Percentiles rank a stretch among this genome's conserved stretches.
Evolutionary conservation across 306 rosid species (phyloP).

Genomic region (Dalbergia oliveri): DNA sequence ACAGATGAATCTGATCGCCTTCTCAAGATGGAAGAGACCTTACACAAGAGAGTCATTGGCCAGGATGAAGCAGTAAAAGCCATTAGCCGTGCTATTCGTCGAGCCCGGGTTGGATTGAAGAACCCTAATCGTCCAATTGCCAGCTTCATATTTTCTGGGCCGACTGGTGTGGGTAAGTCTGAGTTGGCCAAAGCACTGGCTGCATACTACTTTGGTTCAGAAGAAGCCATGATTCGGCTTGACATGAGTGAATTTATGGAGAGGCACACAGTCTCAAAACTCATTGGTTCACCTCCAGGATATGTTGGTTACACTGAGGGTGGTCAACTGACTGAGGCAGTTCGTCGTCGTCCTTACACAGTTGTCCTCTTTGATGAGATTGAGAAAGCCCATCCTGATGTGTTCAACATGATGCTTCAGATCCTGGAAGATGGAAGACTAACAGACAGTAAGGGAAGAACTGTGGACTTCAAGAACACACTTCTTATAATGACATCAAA

Average conservation of each 20-base stretch:
- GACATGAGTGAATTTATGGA: conserved; percentile 99
- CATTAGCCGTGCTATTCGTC: conserved; percentile 91
- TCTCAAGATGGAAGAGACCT: conserved; percentile 97
- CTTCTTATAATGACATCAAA: conserved; percentile 96
- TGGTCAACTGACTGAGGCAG: conserved; percentile 97
- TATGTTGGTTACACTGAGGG: conserved; percentile 98
- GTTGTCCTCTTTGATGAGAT: conserved; percentile 95
- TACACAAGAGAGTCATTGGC: conserved; percentile 86
- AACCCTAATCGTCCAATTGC: conserved; percentile 97
- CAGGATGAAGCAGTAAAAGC: conserved; percentile 97
- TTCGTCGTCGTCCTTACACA: conserved; percentile 94
- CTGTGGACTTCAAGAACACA: conserved; percentile 96
- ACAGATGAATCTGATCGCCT: conserved; percentile 95
- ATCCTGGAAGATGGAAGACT: conserved; percentile 95
- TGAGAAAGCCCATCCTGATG: conserved; percentile 98
- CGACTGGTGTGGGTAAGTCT: conserved; percentile 98
- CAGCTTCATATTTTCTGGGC: conserved; percentile 97
- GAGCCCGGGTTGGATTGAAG: conserved; percentile 96
- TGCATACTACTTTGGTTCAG: conserved; percentile 93
- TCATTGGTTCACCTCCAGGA: conserved; percentile 97
- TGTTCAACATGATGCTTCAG: conserved; percentile 98
- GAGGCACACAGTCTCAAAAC: conserved; percentile 93
- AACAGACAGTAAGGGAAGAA: conserved; percentile 96
- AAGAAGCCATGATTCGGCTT: conserved; percentile 97
- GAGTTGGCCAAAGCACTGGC: conserved; percentile 94